These are phyloP conservation scores for Candida coleopterorum DNA, from an alignment of 805 yeast species.

Conservation along the genomic window DNA sequence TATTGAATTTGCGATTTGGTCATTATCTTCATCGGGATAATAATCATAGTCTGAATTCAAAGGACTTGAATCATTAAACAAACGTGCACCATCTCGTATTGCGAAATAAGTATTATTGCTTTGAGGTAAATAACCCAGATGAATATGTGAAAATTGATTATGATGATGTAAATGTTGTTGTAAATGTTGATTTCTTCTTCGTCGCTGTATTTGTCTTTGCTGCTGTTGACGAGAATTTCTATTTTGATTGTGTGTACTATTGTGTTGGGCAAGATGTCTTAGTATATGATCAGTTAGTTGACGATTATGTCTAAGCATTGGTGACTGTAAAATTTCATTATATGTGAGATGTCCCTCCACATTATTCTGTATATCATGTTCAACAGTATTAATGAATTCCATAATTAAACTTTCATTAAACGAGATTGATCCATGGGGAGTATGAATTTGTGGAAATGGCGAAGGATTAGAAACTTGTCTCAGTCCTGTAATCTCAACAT, in stretches of 20 bases:
- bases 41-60: not conserved
- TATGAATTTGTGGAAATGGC: slow-evolving; percentile 4
- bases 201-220: not conserved
- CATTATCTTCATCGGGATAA: slow-evolving; percentile 5
- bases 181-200: not conserved
- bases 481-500: slow-evolving; percentile 3
- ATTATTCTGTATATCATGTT: not conserved
- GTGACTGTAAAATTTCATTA: not conserved
- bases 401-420: not conserved
- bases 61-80: not conserved
- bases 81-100: not conserved
- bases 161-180: not conserved
- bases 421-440: slow-evolving; percentile 1
- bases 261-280: not conserved
- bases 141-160: not conserved
- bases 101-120: not conserved
- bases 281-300: not conserved
- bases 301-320: not conserved
- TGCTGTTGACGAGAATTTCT: not conserved
- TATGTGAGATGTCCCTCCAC: not conserved
- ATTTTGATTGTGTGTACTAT: not conserved
- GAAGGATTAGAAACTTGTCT: slow-evolving; percentile 2
- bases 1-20: slow-evolving; percentile 24
- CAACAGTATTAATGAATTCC: not conserved
- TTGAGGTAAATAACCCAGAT: too few species aligned